Evolutionary conservation across 306 rosid genomes (phyloP), one percentile per base, ranked within the genome.

Genomic region (Biancaea sappan): DNA sequence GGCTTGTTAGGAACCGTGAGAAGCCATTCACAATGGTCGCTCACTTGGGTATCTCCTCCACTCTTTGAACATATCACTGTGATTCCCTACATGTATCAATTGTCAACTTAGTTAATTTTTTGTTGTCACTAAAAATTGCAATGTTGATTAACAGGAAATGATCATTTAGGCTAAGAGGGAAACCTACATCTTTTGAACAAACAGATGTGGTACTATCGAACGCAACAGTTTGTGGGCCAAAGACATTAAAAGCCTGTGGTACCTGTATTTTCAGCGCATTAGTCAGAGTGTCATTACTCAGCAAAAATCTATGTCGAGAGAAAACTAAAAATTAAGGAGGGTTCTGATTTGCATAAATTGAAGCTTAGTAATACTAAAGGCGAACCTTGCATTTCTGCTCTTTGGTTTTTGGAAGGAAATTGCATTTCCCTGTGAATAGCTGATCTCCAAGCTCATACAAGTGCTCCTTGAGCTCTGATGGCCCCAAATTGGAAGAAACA

Each of bases 391-490:
- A 41, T 80, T 74, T 92, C 0, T 81, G 85, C 1, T 91, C 92
- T 84, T 91, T 91, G 43, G 78, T 37, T 77, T 86, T 89, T 6
- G 96, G 94, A 28, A 83, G 77, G 69, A 94, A 91, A 73, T 67
- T 84, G 79, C 99, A 91, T 0, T 93, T 81, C 8, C 97, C 99
- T n/a, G 76, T 89, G 75, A 94, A 94, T 16, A 91, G 84, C 74
- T 94, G 96, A 80, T 92, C 91, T 79, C 96, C 99, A 34, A 94
- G 91, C 35, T 88, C 93, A 57, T 90, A 86, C 85, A 94, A 84
- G 81, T 92, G 86, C 32, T 50, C 82, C 76, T 84, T 88, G 38
- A 94, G 88, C 43, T 91, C 95, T 4, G 93, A 90, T 53, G 90
- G 83, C 31, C 44, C 89, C 69, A 94, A 44, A 8, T 66, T 62